Base-by-base conservation (phyloP, 2,329 filamentous ascomycete genomes). In the Bertia moriformis region DNA sequence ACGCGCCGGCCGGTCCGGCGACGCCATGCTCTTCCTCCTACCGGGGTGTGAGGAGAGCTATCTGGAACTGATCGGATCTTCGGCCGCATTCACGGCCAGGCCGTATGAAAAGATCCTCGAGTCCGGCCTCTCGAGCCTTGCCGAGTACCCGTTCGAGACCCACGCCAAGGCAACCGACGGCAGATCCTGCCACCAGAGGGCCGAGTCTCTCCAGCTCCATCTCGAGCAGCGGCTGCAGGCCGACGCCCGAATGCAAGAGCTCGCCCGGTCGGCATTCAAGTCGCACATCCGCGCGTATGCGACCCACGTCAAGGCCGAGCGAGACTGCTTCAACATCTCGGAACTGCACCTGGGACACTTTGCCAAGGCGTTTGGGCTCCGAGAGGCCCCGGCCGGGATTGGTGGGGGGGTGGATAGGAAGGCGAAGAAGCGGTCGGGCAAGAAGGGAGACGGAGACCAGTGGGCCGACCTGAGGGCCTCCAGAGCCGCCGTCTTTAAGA, bases 21-120 rank as follows among this genome's bases (percentile, higher is more conserved):
- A 88, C 41, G 87, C 91, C 1, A 70, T 84, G 10, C 77, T 96
- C 17, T 96, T 96, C 66, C 73, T 98, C 13, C 76, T 88, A 42
- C 91, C 91, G 0, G 91, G 91, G 13, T 77, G 76, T 41, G 91
- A 98, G 58, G 91, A 98, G 60, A 84, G 83, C 40, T 98, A 98
- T 55, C 78, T 93, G 27, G 68, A 78, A 3, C 66, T 89, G 1
- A 66, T 94, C 19, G 72, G 67, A 30, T 52, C 62, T 5, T 62
- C 68, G 0, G 56, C 66, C 0, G 56, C 69, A 0, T 65, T 68
- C 3, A 59, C 62, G 0, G 57, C 69, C 1, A 61, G 72, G 41
- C 62, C 64, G 0, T 75, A 69, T 50, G 71, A 74, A 29, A 51
- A 62, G 0, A 59, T 74, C 4, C 62, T 79, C 3, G 71, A 89